These are phyloP conservation scores for Cyclotella baltica DNA, from an alignment of 108 stramenopile species.

Conservation along the genomic window DNA sequence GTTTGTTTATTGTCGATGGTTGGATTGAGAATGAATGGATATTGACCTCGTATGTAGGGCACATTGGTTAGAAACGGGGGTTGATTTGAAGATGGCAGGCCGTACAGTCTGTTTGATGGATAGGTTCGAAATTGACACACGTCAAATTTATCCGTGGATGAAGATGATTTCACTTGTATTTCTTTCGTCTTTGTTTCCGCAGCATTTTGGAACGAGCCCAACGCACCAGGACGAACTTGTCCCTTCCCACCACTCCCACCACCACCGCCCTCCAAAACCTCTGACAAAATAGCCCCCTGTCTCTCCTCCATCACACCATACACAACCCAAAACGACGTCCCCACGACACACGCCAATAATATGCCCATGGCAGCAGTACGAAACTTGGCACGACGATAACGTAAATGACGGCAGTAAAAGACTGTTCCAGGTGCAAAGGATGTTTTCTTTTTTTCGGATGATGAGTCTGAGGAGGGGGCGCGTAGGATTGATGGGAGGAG, in stretches of 20 bases:
- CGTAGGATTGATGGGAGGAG: background rate
- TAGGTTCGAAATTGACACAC: slow-evolving; percentile 74
- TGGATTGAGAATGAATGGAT: slow-evolving; percentile 59
- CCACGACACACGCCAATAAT: background rate
- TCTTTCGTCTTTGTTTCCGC: background rate
- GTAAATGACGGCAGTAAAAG: slow-evolving; percentile 11
- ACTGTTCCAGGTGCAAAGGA: background rate
- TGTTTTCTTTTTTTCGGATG: background rate
- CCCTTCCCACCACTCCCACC: background rate
- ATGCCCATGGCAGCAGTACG: background rate
- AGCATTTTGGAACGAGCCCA: background rate
- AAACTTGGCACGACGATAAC: slow-evolving; percentile 3
- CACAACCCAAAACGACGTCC: background rate
- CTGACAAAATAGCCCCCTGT: background rate
- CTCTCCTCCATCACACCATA: background rate
- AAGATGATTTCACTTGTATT: background rate
- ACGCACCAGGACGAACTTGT: slow-evolving; percentile 1
- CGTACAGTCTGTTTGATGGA: slow-evolving; percentile 74
- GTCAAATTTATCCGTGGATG: slow-evolving; percentile 5
- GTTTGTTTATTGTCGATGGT: background rate
- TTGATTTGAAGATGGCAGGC: slow-evolving; percentile 20
- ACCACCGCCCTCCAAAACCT: background rate
- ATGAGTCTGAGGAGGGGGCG: background rate
- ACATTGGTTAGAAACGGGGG: slow-evolving; percentile 66
- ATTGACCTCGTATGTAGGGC: slow-evolving; percentile 81